Conservation (phyloP, 192 early-diverging fungal genomes). For the Lunasporangiospora selenospora region DNA sequence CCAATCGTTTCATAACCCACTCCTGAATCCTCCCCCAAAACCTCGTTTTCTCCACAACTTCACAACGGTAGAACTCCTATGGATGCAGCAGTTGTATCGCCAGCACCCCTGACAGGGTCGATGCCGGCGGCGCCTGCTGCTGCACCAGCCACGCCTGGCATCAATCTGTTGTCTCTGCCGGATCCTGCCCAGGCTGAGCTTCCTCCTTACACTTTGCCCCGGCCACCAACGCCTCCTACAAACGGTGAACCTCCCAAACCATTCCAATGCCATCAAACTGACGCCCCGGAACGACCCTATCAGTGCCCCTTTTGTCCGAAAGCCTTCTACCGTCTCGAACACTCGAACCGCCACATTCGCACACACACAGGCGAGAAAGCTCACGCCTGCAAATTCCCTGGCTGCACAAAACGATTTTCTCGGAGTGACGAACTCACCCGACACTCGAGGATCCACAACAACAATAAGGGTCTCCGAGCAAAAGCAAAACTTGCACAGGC, state of each 20-base stretch:
- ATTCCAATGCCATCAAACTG: constrained; percentile 41
- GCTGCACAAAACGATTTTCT: constrained; percentile 81
- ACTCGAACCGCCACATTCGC: constrained; percentile 83
- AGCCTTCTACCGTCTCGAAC: constrained; percentile 77
- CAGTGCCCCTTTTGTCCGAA: constrained; percentile 76
- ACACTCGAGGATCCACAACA: constrained; percentile 66
- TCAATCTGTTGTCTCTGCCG: too few species aligned
- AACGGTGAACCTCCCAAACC: constrained; percentile 42
- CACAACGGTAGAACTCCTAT: too few species aligned
- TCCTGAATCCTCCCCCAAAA: too few species aligned
- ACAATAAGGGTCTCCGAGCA: constrained; percentile 41
- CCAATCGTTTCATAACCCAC: too few species aligned
- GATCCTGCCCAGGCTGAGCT: too few species aligned
- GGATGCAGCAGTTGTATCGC: too few species aligned
- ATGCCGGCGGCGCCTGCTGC: too few species aligned
- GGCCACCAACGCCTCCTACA: constrained; percentile 20
- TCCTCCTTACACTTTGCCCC: constrained; percentile 17
- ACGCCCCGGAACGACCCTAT: constrained; percentile 65
- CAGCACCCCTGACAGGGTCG: too few species aligned
- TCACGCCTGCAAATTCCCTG: constrained; percentile 74
- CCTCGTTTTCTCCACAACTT: too few species aligned
- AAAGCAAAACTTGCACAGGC: too few species aligned
- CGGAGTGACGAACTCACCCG: constrained; percentile 82
- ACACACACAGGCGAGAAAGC: constrained; percentile 90
- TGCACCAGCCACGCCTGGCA: too few species aligned